These are phyloP conservation scores for Nitzschia sp. DNA, from an alignment of 108 stramenopile genomes.

Conservation along the genomic window DNA sequence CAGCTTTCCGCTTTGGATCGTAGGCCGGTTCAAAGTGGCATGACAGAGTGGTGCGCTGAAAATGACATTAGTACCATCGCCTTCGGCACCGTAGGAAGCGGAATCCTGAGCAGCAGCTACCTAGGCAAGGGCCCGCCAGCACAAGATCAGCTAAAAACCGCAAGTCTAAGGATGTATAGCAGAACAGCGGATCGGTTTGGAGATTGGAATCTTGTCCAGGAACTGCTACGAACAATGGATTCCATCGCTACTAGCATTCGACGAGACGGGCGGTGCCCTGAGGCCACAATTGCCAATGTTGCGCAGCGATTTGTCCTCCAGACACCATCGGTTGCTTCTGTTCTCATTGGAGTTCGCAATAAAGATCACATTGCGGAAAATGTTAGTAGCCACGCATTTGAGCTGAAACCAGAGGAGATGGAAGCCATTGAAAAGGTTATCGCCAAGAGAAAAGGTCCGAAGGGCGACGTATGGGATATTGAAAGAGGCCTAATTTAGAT, in stretches of 20 bases:
- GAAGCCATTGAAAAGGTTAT: conserved; percentile 50
- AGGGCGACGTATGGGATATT: conserved; percentile 57
- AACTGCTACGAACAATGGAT: conserved; percentile 51
- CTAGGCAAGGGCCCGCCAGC: conserved; percentile 39
- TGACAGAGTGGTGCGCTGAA: conserved; percentile 53
- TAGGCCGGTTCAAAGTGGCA: conserved; percentile 51
- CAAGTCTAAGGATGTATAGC: conserved; percentile 57
- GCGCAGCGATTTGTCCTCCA: conserved; percentile 64
- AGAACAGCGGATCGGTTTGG: conserved; percentile 51
- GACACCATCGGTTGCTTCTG: conserved; percentile 43
- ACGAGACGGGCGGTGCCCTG: conserved; percentile 40
- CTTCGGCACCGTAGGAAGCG: conserved; percentile 59
- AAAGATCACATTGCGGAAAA: conserved; percentile 49
- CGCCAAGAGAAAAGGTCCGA: conserved; percentile 37
- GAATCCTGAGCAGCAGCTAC: conserved; percentile 46
- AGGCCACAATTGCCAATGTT: conserved; percentile 46
- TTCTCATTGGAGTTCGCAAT: conserved; percentile 62
- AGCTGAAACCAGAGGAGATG: conserved; percentile 40
- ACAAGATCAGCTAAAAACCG: conserved; percentile 19
- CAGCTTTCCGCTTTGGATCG: conserved; percentile 56
- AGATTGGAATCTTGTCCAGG: conserved; percentile 55
- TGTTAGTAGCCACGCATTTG: conserved; percentile 48
- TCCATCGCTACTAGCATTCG: conserved; percentile 37
- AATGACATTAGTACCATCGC: conserved; percentile 49
- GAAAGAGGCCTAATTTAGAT: conserved; percentile 51